A percentile compares a stretch with the other conserved stretches of the same genome.
Evolutionary conservation across 2,329 filamentous ascomycete species (phyloP).

Genomic region (Colletotrichum magnum): DNA sequence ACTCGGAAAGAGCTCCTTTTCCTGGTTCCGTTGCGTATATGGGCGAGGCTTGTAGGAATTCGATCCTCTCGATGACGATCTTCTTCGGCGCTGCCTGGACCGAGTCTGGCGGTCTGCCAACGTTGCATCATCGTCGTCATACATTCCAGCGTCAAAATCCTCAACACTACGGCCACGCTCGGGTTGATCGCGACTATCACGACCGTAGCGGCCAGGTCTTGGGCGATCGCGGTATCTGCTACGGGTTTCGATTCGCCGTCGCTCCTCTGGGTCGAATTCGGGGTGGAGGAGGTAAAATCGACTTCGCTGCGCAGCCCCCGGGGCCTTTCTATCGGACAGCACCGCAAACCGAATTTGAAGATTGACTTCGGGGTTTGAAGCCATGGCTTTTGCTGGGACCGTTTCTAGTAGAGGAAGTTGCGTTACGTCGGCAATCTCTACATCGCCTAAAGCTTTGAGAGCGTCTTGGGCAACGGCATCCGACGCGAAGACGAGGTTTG

Average conservation of each 20-base stretch:
- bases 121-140: conserved; percentile 76
- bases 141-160: conserved; percentile 82
- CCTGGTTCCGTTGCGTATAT: conserved; percentile 57
- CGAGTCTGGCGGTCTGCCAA: conserved; percentile 47
- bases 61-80: conserved; percentile 43
- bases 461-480: conserved; percentile 67
- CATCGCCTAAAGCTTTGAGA: conserved; percentile 65
- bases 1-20: conserved; percentile 76
- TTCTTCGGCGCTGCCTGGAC: conserved; percentile 53
- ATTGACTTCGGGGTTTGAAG: conserved; percentile 76
- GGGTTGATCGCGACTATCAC: conserved; percentile 55
- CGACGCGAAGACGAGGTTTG: conserved; percentile 84
- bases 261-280: conserved; percentile 86
- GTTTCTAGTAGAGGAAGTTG: conserved; percentile 73
- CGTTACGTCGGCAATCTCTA: conserved; percentile 67
- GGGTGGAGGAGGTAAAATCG: conserved; percentile 94
- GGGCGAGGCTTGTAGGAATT: conserved; percentile 47
- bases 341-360: conserved; percentile 83
- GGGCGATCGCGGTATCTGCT: conserved; percentile 76
- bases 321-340: conserved; percentile 82
- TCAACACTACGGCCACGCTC: conserved; percentile 62
- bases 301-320: conserved; percentile 83
- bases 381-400: conserved; percentile 77
- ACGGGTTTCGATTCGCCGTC: conserved; percentile 70
- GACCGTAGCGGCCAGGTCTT: conserved; percentile 51